Evolutionary conservation across 371 early-diverging fungal species (phyloP), one percentile per base, ranked within the genome.

Genomic region (Zychaea mexicana): DNA sequence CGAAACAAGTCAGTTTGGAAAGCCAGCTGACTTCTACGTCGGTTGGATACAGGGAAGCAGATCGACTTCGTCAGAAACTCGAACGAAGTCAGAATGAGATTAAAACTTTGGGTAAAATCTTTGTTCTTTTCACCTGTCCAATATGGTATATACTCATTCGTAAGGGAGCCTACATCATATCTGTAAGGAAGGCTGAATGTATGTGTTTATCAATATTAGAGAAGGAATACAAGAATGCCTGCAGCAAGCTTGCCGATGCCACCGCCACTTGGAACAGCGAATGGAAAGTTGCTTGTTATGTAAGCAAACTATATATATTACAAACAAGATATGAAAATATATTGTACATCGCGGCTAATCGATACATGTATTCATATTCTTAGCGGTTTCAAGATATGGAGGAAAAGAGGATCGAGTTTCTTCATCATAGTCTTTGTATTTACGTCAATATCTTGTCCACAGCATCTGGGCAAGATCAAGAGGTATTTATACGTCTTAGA

Each of bases 381-480:
- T 54, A 85, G 89, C 77, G 72, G 55, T 93, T 90, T 65, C 96
- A 96, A 88, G 73, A 85, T 13, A 83, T 98, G 62, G 97, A 98
- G 70, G 93, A 94, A 64, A 90, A 94, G 61, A 76, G 97, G 45
- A 81, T 96, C n/a, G 92, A 95, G 54, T 94, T 90, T 52, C 68
- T 95, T 27, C 86, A 93, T 46, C 88, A 86, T 8, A 77, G 79
- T 19, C 77, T 95, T 32, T 94, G 94, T 88, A 87, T 89, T 47
- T 97, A 91, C 67, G 86, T 95, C 15, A 97, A 97, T 67, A 81
- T 96, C 27, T 74, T 96, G 7, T 90, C 94, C 5, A 84, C 85
- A 24, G 79, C 88, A 9, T 93, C 95, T 49, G 93, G 94, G 4
- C 79, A 91, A 33, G 96, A 98, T 65, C 95, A 95, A 74, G 95